Conservation (phyloP, 495 filamentous ascomycete genomes). For the Saxophila tyrrhenica region DNA sequence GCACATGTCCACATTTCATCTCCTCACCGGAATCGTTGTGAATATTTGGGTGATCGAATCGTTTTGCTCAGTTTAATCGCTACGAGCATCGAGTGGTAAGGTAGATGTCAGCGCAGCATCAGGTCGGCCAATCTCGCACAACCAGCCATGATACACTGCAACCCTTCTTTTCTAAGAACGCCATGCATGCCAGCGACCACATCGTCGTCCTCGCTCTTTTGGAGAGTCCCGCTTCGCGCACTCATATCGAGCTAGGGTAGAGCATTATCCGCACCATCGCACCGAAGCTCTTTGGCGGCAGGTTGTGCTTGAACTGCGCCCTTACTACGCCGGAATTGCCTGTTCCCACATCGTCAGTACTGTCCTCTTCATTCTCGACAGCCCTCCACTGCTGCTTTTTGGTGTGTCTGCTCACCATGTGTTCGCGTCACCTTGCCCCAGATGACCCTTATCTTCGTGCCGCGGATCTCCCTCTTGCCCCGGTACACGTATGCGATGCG, state of each 20-base stretch:
- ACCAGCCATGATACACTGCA: not conserved
- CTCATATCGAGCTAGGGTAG: constrained; percentile 72
- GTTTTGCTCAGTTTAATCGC: not conserved
- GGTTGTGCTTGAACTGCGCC: constrained; percentile 89
- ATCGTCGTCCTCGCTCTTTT: not conserved
- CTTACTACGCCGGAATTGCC: constrained; percentile 95
- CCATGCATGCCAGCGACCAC: not conserved
- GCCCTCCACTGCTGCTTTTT: not conserved
- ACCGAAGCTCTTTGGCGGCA: constrained; percentile 91
- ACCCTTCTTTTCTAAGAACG: not conserved
- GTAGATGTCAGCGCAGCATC: not conserved
- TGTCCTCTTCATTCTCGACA: not conserved
- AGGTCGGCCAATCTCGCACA: not conserved
- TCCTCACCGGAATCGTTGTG: too few relatives aligned
- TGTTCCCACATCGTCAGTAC: not conserved
- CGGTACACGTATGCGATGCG: constrained; percentile 96
- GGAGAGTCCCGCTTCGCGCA: not conserved
- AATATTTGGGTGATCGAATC: not conserved
- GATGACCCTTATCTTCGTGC: constrained; percentile 95
- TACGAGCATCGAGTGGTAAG: not conserved
- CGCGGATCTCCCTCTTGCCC: constrained; percentile 78
- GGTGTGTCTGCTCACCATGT: constrained; percentile 53
- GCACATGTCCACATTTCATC: too few relatives aligned
- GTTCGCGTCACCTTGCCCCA: constrained; percentile 97
- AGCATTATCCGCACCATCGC: constrained; percentile 96